phyloP scores from a whole-genome alignment of 257 asterid species.

The Schizonepeta tenuifolia region DNA sequence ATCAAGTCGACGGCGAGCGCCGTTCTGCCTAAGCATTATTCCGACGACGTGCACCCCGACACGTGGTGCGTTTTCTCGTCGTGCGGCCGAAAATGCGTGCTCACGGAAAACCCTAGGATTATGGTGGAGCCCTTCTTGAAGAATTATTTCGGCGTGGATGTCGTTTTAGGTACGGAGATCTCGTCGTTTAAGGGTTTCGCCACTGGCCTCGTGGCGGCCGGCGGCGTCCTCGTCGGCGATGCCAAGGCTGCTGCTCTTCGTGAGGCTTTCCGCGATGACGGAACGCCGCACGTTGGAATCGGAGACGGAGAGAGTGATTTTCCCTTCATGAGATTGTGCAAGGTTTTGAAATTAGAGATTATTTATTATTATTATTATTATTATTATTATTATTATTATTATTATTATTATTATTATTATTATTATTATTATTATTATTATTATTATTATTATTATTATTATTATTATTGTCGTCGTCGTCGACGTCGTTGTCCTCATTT shows the following conservation, averaged over 20 bases:
- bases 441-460: too few relatives aligned
- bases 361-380: too few relatives aligned
- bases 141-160: constrained; percentile 30
- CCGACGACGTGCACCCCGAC: constrained; percentile 41
- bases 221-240: constrained; percentile 17
- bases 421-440: too few relatives aligned
- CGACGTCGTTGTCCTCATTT: too few relatives aligned
- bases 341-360: not conserved
- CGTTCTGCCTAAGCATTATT: constrained; percentile 39
- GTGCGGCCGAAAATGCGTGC: constrained; percentile 36
- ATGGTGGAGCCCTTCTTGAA: constrained; percentile 43
- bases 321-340: constrained; percentile 26
- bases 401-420: too few relatives aligned
- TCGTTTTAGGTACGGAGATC: constrained; percentile 43
- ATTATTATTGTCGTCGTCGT: too few relatives aligned
- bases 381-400: too few relatives aligned
- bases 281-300: constrained; percentile 11
- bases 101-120: constrained; percentile 35
- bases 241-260: constrained; percentile 16
- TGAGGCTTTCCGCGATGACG: not conserved
- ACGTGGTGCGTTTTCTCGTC: constrained; percentile 43
- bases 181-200: constrained; percentile 27
- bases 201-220: constrained; percentile 24
- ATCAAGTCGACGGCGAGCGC: constrained; percentile 28
- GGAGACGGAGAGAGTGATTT: not conserved